Percentiles rank a stretch among this genome's conserved stretches.
phyloP scores from a whole-genome alignment of 192 early-diverging fungal genomes.

The Funneliformis mosseae region DNA sequence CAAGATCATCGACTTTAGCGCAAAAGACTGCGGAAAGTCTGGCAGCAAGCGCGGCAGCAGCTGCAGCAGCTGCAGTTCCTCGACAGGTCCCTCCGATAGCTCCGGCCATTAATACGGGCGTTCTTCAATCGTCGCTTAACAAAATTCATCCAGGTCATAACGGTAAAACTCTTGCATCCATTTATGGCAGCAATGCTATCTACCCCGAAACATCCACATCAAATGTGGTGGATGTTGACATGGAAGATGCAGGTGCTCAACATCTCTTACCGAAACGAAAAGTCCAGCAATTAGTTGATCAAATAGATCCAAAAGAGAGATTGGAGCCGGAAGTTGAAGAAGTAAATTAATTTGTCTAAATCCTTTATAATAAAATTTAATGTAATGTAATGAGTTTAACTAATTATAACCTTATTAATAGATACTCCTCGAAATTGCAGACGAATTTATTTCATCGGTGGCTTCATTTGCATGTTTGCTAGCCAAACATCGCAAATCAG shows the following conservation, averaged over 20 bases:
- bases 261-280: conserved; percentile 61
- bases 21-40: neutral
- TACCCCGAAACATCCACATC: neutral
- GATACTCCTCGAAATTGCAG: conserved; percentile 82
- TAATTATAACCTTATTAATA: conserved; percentile 25
- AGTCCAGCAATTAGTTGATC: conserved; percentile 82
- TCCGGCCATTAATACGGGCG: neutral
- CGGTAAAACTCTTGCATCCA: neutral
- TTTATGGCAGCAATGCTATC: neutral
- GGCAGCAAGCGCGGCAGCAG: neutral
- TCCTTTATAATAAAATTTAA: neutral
- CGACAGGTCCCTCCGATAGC: conserved; percentile 12
- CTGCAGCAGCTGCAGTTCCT: too few relatives aligned
- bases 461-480: conserved; percentile 80
- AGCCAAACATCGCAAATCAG: conserved; percentile 81
- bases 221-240: neutral
- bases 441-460: conserved; percentile 87
- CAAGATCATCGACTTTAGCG: neutral
- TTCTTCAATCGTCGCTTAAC: neutral
- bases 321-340: conserved; percentile 85
- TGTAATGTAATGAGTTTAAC: neutral
- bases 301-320: conserved; percentile 78
- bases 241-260: neutral
- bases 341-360: conserved; percentile 42
- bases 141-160: neutral